Conservation (phyloP, 1,284 basidiomycete species). For the Golubevia pallescens region DNA sequence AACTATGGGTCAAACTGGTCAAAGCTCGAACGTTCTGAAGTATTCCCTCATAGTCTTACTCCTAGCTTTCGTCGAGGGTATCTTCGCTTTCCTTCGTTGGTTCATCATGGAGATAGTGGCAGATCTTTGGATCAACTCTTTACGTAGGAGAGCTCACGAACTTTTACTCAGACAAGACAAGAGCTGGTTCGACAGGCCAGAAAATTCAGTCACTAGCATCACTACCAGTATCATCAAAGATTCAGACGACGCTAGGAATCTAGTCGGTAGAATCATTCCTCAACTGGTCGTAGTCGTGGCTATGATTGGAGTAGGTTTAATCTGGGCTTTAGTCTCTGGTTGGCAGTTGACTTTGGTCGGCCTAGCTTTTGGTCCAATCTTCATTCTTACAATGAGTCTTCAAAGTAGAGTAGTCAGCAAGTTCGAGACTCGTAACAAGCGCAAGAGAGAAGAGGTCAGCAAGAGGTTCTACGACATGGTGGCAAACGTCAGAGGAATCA, state of each 20-base stretch:
- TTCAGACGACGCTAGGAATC: slow-evolving; percentile 81
- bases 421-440: slow-evolving; percentile 81
- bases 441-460: slow-evolving; percentile 80
- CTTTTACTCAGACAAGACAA: slow-evolving; percentile 82
- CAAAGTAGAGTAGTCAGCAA: slow-evolving; percentile 75
- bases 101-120: slow-evolving; percentile 71
- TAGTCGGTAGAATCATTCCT: slow-evolving; percentile 78
- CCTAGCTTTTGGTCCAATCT: slow-evolving; percentile 82
- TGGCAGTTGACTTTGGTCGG: slow-evolving; percentile 95
- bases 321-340: slow-evolving; percentile 84
- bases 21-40: slow-evolving; percentile 70
- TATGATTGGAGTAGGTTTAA: slow-evolving; percentile 81
- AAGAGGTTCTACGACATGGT: slow-evolving; percentile 87
- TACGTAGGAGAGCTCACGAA: slow-evolving; percentile 73
- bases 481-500: slow-evolving; percentile 82
- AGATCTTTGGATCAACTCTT: slow-evolving; percentile 76
- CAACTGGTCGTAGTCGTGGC: slow-evolving; percentile 76
- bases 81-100: slow-evolving; percentile 74
- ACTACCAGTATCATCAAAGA: slow-evolving; percentile 86
- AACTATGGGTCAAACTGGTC: slow-evolving; percentile 70
- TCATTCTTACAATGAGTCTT: slow-evolving; percentile 75
- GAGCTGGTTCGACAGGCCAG: slow-evolving; percentile 80
- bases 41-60: slow-evolving; percentile 69
- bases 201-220: slow-evolving; percentile 73
- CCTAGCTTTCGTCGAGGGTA: slow-evolving; percentile 77